Evolutionary conservation across 2,329 filamentous ascomycete species (phyloP).

Genomic region (Onygenales sp.): DNA sequence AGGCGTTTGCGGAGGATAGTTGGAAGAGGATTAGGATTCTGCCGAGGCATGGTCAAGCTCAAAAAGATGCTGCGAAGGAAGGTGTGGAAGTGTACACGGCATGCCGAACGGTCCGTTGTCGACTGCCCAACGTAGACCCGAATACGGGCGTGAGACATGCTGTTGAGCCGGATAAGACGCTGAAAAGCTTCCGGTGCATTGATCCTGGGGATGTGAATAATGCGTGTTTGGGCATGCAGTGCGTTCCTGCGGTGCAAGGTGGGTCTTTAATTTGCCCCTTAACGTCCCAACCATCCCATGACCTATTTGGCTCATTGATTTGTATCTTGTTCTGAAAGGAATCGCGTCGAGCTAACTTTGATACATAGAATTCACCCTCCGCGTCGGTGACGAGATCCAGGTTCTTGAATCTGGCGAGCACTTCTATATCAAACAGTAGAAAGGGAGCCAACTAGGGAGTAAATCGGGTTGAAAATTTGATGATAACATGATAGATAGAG

Average conservation of each 20-base stretch:
- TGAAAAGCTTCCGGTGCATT: constrained; percentile 42
- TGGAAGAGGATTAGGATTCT: constrained; percentile 44
- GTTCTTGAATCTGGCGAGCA: constrained; percentile 35
- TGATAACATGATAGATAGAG: too few relatives aligned
- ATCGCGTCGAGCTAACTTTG: not conserved
- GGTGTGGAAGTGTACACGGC: constrained; percentile 35
- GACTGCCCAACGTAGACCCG: constrained; percentile 50
- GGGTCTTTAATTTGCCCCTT: constrained; percentile 6
- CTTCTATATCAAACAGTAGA: constrained; percentile 27
- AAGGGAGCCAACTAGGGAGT: not conserved
- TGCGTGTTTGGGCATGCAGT: constrained; percentile 46
- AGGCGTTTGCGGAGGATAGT: constrained; percentile 46
- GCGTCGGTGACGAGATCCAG: constrained; percentile 30
- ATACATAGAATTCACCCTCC: constrained; percentile 21
- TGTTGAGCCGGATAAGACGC: constrained; percentile 39
- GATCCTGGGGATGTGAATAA: constrained; percentile 40
- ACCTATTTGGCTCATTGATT: too few relatives aligned
- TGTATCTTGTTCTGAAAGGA: not conserved
- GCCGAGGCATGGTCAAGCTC: constrained; percentile 13
- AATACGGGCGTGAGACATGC: constrained; percentile 41
- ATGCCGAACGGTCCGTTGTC: constrained; percentile 50
- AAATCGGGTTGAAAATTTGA: not conserved
- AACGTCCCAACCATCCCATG: not conserved
- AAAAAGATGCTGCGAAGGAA: not conserved
- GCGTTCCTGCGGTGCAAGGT: constrained; percentile 27